Evolutionary conservation across 176 grass and related monocot genomes (phyloP), one percentile per base, ranked within the genome.

Genomic region (Juncus effusus): DNA sequence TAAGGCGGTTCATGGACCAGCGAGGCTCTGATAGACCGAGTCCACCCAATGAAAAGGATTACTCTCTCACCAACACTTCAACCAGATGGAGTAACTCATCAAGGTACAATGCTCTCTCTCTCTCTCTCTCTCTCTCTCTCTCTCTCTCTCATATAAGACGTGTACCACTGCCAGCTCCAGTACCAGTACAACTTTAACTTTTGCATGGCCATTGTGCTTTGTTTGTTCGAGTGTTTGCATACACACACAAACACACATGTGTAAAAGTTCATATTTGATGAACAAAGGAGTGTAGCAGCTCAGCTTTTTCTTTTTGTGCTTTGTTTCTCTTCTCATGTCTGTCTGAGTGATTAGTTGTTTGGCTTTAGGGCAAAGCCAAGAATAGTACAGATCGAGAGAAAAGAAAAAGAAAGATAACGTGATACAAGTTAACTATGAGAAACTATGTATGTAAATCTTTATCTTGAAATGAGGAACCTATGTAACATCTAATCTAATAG

Each of bases 71-170:
- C 39, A 90, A 90, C 76, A 51, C 83, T 44, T 70, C 45, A 65
- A 80, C 83, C 38, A 93, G 83, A 71, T 99, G 94, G 94, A 93
- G 76, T 73, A 99, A 93, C 80, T 85, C 89, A 16, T 90, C 94
- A 63, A 92, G 93, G 93, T 88, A 76, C 12, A 44, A 54, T 68
- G 11, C 37, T 60, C 36, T 6, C 51, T 58, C 60, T 13, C 15
- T 6, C 35, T 16, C 40, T 47, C 16, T 56, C 49, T 10, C 16
- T 64, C 51, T 54, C 60, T 60, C 54, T 76, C 37, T 66, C 51
- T 64, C 11, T 63, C 63, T 76, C 39, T 42, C 39, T 36, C 55
- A 45, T 72, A 3, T 72, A 37, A 53, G 15, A n/a, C 51, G 61
- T 70, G 56, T 71, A 71, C 42, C 36, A 49, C 3, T 55, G 15